Conservation (phyloP, 2,329 filamentous ascomycete genomes). For the Aspergillus neoniger region DNA sequence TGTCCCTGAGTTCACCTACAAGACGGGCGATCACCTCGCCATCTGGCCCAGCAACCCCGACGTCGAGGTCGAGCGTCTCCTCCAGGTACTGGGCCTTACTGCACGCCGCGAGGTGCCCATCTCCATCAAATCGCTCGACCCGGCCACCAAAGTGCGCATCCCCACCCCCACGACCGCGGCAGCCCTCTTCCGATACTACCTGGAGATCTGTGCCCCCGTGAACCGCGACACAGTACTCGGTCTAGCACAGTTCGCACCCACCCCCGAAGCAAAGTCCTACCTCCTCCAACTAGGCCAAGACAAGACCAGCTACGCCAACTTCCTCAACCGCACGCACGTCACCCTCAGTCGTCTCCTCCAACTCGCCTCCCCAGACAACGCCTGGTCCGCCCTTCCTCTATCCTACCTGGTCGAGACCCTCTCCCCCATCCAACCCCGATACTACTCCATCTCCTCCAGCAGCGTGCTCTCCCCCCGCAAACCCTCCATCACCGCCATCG, state of each 20-base stretch:
- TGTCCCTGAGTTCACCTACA: slow-evolving; percentile 78
- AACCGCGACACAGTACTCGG: slow-evolving; percentile 85
- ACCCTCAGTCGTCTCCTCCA: slow-evolving; percentile 57
- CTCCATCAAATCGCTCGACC: slow-evolving; percentile 60
- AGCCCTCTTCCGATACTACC: slow-evolving; percentile 82
- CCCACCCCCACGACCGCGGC: slow-evolving; percentile 89
- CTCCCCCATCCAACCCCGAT: slow-evolving; percentile 84
- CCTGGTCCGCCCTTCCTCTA: slow-evolving; percentile 80
- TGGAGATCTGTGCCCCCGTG: slow-evolving; percentile 89
- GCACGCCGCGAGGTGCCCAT: slow-evolving; percentile 37
- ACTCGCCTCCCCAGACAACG: slow-evolving; percentile 65
- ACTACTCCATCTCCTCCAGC: slow-evolving; percentile 89
- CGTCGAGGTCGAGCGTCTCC: slow-evolving; percentile 78
- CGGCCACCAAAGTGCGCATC: slow-evolving; percentile 79
- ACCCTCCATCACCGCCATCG: slow-evolving; percentile 78
- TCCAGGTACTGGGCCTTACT: slow-evolving; percentile 68
- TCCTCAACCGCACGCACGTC: slow-evolving; percentile 72
- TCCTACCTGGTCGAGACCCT: slow-evolving; percentile 85
- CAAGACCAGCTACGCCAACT: slow-evolving; percentile 81
- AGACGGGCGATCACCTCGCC: slow-evolving; percentile 89
- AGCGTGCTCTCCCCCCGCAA: slow-evolving; percentile 50
- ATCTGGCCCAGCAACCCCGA: slow-evolving; percentile 90
- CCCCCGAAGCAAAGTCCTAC: slow-evolving; percentile 74
- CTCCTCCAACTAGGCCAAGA: slow-evolving; percentile 79
- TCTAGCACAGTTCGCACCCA: slow-evolving; percentile 79